Conservation (phyloP, 2,329 filamentous ascomycete genomes). For the Cladophialophora bantiana region DNA sequence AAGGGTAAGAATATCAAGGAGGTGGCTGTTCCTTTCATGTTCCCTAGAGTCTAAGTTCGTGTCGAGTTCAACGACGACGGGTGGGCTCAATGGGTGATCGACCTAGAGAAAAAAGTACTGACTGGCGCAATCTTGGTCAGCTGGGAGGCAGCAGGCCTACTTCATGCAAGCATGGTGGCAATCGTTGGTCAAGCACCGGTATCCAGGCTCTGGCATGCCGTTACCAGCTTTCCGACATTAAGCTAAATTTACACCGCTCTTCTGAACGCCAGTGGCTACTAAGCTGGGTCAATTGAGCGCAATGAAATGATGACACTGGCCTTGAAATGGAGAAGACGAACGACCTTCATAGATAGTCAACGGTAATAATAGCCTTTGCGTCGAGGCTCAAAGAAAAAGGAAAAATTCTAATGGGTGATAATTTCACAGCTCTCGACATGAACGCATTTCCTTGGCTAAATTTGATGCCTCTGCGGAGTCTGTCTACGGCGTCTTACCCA, state of each 20-base stretch:
- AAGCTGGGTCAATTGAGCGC: too few species aligned
- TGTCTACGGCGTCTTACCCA: too few species aligned
- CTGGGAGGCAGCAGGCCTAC: conserved; percentile 19
- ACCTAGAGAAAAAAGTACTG: conserved; percentile 13
- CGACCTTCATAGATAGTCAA: too few species aligned
- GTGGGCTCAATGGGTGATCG: conserved; percentile 30
- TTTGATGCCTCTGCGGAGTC: too few species aligned
- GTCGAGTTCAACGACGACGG: conserved; percentile 23
- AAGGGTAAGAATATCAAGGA: background rate
- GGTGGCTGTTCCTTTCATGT: background rate
- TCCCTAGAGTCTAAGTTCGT: conserved; percentile 18
- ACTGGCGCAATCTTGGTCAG: conserved; percentile 26
- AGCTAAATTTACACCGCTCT: background rate
- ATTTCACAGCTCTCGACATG: too few species aligned
- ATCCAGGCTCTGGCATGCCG: conserved; percentile 18
- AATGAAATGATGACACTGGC: too few species aligned
- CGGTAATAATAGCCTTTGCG: too few species aligned
- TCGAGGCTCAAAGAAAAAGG: too few species aligned
- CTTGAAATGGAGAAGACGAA: too few species aligned
- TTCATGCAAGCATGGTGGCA: conserved; percentile 25
- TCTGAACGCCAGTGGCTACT: background rate
- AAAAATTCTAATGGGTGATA: too few species aligned
- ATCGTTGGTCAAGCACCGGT: conserved; percentile 19
- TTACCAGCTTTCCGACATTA: background rate
- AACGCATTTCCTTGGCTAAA: too few species aligned